Evolutionary conservation across 2,329 filamentous ascomycete genomes (phyloP).

Genomic region (Calonectria leucothoes): DNA sequence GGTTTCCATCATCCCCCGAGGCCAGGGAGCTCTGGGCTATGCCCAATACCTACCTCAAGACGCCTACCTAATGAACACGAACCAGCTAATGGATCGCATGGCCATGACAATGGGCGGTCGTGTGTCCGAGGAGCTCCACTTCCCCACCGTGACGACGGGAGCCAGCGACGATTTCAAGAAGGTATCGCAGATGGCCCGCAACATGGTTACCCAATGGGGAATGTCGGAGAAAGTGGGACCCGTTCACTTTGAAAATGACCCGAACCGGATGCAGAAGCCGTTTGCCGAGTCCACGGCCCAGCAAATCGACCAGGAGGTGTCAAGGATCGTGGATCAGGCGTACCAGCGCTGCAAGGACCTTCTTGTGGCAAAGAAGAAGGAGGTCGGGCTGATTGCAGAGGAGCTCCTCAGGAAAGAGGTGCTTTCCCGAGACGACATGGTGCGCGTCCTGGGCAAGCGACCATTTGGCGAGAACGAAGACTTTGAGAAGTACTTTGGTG

Average conservation of each 20-base stretch:
- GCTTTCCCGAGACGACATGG: constrained; percentile 90
- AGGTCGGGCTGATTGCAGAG: constrained; percentile 91
- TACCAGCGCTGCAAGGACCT: constrained; percentile 91
- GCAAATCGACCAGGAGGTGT: constrained; percentile 91
- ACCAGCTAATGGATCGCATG: constrained; percentile 99
- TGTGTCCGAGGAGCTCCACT: constrained; percentile 95
- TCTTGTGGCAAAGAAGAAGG: constrained; percentile 84
- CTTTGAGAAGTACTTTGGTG: constrained; percentile 93
- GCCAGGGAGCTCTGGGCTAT: constrained; percentile 92
- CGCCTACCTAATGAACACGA: constrained; percentile 93
- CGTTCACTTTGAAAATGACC: constrained; percentile 87
- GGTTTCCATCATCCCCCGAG: constrained; percentile 97
- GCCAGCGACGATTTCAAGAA: constrained; percentile 99
- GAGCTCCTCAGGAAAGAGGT: constrained; percentile 94
- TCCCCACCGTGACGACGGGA: constrained; percentile 94
- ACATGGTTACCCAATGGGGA: constrained; percentile 99
- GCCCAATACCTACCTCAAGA: constrained; percentile 97
- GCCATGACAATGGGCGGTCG: constrained; percentile 98
- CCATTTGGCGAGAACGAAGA: constrained; percentile 87
- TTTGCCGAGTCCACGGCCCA: constrained; percentile 96
- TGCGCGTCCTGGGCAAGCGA: constrained; percentile 85
- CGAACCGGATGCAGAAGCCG: constrained; percentile 89
- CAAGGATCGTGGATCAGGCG: constrained; percentile 90
- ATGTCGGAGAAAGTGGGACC: constrained; percentile 97
- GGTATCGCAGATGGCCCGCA: constrained; percentile 93